Evolutionary conservation across 1,284 basidiomycete genomes (phyloP), one percentile per base, ranked within the genome.

Genomic region (Thelephora terrestris): DNA sequence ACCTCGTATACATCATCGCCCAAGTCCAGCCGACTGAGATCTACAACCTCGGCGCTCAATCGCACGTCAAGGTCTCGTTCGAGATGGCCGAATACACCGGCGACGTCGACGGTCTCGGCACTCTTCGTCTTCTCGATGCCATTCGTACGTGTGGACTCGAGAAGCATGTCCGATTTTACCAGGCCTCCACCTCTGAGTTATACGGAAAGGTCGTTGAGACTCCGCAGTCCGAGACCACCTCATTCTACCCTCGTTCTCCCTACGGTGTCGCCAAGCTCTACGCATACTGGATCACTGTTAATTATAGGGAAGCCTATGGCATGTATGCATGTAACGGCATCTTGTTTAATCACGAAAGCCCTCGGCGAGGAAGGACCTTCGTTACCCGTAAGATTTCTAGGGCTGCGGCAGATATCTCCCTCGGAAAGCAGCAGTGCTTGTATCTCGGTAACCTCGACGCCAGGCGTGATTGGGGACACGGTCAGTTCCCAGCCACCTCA

Each of bases 41-140:
- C 50, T 95, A 94, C 77, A 95, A 95, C 66, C 82, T 95, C 43
- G 91, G 90, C 43, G 92, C 92, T n/a, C 91, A 95, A 64, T 91
- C 87, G 46, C 91, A 95, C 69, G 91, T 95, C 71, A 95, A 95
- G 66, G 91, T 95, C 55, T 94, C 91, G 25, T 95, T 95, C 66
- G 91, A 94, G 67, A 93, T 95, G 89, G 89, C 91, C 34, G 91
- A 95, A 68, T 95, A 95, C 69, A 95, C 92, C 0, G 90, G 86
- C 50, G 90, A 95, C 60, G 91, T 95, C 47, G 92, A 95, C 59
- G 92, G 82, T 9, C 74, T 94, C 32, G 91, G 91, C 48, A 95
- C 91, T 1, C 78, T 95, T 43, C 87, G 91, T 57, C 77, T 95
- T 50, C 81, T 95, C 49, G 92, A 95, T 59, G 92, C 91, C 47